Evolutionary conservation across 441 rosid genomes (phyloP), one percentile per base, ranked within the genome.

Genomic region (Kokia cookei): DNA sequence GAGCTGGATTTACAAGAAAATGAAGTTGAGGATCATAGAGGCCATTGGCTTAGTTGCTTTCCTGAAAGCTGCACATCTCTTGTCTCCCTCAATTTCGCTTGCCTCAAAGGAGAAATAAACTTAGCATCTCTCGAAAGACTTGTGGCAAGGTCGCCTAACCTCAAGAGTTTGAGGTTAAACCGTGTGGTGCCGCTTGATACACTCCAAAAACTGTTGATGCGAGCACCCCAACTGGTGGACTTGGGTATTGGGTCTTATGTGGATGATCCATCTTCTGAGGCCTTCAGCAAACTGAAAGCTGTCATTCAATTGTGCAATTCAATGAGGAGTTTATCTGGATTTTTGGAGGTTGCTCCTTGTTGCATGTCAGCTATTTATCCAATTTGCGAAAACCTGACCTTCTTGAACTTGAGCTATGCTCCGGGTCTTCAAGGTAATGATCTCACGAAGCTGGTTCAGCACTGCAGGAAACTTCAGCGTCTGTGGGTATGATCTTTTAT

Each of bases 1-100:
- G 99, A 94, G 85, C 91, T 94, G 76, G 99, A 94, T 81, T 88
- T 94, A 87, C 97, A 91, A 85, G 99, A 94, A 81, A 93, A 90
- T 77, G 98, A 94, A 61, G 82, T 94, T 26, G 97, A 93, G 64
- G 99, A 94, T 82, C 85, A 87, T 42, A 87, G 93, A 78, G 93
- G 96, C 72, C 96, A 91, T 65, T 94, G 99, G 99, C 81, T 94
- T 17, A 90, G 90, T 82, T 84, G 89, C 83, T 93, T 94, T 76
- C 93, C 96, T 9, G 98, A 94, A 13, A 82, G 81, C 77, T 84
- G 77, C 12, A 93, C 96, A 1, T 88, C 91, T 61, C 94, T 94
- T 22, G 92, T 84, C 27, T 89, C 97, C 24, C 85, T 94, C 50
- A 93, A 94, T 83, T 89, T 94, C 64, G 92, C 99, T 19, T 94